A percentile compares a stretch with the other conserved stretches of the same genome.
Conservation (phyloP, 1,284 basidiomycete species). For the Irpex sp. region DNA sequence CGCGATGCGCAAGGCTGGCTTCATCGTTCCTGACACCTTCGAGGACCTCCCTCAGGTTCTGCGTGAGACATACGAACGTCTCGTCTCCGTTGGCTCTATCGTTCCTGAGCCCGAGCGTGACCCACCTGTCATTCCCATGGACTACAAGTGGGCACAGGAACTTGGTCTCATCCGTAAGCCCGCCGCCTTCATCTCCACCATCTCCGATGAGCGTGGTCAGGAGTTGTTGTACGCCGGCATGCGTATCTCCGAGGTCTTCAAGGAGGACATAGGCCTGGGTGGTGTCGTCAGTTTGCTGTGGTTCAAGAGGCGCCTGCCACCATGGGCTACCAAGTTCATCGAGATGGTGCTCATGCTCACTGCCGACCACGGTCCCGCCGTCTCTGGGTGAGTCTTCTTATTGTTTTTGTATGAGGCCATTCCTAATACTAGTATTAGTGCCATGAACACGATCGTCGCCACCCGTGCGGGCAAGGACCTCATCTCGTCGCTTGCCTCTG, state of each 20-base stretch:
- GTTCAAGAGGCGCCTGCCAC: constrained; percentile 93
- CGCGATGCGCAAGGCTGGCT: constrained; percentile 93
- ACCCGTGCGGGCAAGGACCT: constrained; percentile 98
- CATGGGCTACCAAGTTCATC: constrained; percentile 92
- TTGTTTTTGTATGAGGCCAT: not conserved
- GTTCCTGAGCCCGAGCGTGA: constrained; percentile 77
- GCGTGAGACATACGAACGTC: constrained; percentile 81
- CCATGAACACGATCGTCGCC: constrained; percentile 99
- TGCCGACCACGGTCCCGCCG: constrained; percentile 97
- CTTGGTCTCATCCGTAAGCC: constrained; percentile 98
- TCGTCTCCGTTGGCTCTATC: constrained; percentile 74
- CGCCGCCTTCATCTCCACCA: constrained; percentile 98
- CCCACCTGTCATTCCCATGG: constrained; percentile 97
- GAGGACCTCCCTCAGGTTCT: constrained; percentile 90
- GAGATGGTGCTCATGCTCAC: constrained; percentile 99
- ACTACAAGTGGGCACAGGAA: constrained; percentile 99
- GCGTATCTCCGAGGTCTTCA: constrained; percentile 98
- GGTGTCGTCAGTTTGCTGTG: constrained; percentile 96
- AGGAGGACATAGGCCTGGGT: constrained; percentile 95
- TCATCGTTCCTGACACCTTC: constrained; percentile 97
- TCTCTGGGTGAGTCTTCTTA: constrained; percentile 54
- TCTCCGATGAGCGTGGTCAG: constrained; percentile 98
- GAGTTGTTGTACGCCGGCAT: constrained; percentile 99
- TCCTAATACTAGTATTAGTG: constrained; percentile 46
- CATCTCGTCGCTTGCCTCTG: constrained; percentile 94